Conservation (phyloP, 2,329 filamentous ascomycete species). For the Sporothrix dimorphospora region DNA sequence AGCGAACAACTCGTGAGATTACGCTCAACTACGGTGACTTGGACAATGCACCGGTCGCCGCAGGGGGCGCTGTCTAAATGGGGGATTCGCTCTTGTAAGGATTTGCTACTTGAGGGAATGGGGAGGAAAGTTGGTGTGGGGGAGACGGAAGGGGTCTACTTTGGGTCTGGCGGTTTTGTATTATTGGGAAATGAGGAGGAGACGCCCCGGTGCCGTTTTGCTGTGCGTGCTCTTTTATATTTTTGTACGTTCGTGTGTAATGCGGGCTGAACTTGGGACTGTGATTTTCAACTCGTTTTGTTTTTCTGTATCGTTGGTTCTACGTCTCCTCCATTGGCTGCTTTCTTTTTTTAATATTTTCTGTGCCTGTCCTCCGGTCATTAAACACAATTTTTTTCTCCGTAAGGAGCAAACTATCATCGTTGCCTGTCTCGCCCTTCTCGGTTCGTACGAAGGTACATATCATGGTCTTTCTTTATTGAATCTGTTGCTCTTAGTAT, state of each 20-base stretch:
- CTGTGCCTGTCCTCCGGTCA: neutral
- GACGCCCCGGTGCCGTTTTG: neutral
- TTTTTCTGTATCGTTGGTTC: neutral
- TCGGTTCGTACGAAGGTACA: no score
- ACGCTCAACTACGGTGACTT: constrained; percentile 65
- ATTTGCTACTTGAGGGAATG: neutral
- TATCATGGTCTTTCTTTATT: no score
- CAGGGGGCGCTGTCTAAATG: constrained; percentile 11
- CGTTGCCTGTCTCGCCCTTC: no score
- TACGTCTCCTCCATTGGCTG: neutral
- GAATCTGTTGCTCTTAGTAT: neutral
- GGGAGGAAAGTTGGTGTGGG: neutral
- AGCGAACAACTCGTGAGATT: constrained; percentile 57
- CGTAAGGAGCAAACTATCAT: no score
- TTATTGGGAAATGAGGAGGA: constrained; percentile 16
- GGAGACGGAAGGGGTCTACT: neutral
- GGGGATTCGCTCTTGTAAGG: neutral
- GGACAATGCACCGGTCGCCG: constrained; percentile 48
- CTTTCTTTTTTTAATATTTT: neutral
- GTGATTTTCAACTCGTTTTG: neutral
- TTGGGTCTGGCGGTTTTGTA: constrained; percentile 17
- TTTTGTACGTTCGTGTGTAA: neutral
- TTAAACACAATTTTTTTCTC: no score
- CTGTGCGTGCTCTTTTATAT: neutral
- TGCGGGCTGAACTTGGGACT: neutral